Conservation (phyloP, 768 basidiomycete genomes). For the Leucocoprinus leucothites region DNA sequence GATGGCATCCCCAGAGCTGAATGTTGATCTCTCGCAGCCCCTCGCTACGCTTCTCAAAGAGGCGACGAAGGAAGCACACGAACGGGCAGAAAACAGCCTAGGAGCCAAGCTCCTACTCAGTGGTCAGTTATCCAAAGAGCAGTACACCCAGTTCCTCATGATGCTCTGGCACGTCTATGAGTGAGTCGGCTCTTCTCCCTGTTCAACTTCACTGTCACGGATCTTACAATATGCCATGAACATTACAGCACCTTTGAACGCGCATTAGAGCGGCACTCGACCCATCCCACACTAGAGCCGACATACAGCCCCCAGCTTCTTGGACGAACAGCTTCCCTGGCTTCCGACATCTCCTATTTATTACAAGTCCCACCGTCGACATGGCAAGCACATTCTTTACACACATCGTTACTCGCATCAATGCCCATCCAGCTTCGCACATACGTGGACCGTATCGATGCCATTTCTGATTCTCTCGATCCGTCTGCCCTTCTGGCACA, state of each 20-base stretch:
- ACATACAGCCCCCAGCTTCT: slow-evolving; percentile 73
- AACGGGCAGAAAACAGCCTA: slow-evolving; percentile 51
- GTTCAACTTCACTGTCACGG: background rate
- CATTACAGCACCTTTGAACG: slow-evolving; percentile 49
- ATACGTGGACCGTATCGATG: slow-evolving; percentile 53
- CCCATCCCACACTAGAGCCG: slow-evolving; percentile 59
- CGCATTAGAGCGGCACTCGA: slow-evolving; percentile 55
- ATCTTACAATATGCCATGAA: background rate
- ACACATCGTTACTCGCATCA: slow-evolving; percentile 40
- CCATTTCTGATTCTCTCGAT: slow-evolving; percentile 41
- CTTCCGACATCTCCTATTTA: slow-evolving; percentile 66
- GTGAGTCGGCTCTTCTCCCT: slow-evolving; percentile 42
- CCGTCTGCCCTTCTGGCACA: slow-evolving; percentile 65
- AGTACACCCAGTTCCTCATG: slow-evolving; percentile 71
- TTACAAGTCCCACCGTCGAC: slow-evolving; percentile 44
- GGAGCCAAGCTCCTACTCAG: slow-evolving; percentile 56
- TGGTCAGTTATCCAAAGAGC: slow-evolving; percentile 56
- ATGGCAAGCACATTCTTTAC: slow-evolving; percentile 58
- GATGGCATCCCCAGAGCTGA: slow-evolving; percentile 27
- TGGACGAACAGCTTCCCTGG: slow-evolving; percentile 54
- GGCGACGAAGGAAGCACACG: slow-evolving; percentile 51
- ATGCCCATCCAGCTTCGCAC: slow-evolving; percentile 42
- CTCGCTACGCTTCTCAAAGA: slow-evolving; percentile 46
- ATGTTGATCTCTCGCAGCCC: slow-evolving; percentile 37
- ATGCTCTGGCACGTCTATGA: slow-evolving; percentile 79